Percentiles rank a stretch among this genome's conserved stretches.
Evolutionary conservation across 2,329 filamentous ascomycete genomes (phyloP).

Genomic region (Trichoderma sp.): DNA sequence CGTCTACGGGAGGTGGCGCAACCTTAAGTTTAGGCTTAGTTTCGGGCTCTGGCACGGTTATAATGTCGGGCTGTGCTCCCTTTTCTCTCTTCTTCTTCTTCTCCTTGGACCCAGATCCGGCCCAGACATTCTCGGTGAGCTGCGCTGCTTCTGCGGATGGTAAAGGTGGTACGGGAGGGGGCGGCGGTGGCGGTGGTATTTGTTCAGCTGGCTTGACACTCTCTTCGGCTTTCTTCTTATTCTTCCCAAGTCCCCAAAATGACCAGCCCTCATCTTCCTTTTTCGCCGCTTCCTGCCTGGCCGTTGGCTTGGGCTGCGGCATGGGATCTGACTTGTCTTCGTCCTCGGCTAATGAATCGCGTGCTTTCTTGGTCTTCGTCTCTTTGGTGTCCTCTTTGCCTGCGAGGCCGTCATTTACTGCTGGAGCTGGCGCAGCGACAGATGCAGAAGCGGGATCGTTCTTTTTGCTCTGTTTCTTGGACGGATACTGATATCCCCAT

Average conservation of each 20-base stretch:
- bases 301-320: constrained; percentile 31
- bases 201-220: neutral
- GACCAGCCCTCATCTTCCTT: constrained; percentile 38
- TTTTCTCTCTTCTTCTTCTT: constrained; percentile 37
- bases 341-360: constrained; percentile 31
- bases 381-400: constrained; percentile 36
- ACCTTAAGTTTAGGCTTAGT: constrained; percentile 32
- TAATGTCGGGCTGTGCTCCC: constrained; percentile 29
- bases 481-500: constrained; percentile 39
- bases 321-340: constrained; percentile 29
- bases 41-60: constrained; percentile 32
- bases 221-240: constrained; percentile 31
- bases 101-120: constrained; percentile 24
- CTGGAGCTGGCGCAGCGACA: constrained; percentile 28
- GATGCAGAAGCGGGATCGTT: constrained; percentile 33
- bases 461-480: constrained; percentile 47
- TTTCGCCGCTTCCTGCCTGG: constrained; percentile 30
- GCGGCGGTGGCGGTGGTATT: constrained; percentile 6
- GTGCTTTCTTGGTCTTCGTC: constrained; percentile 44
- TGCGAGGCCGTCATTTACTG: constrained; percentile 29
- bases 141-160: constrained; percentile 6
- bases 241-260: constrained; percentile 34
- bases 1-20: constrained; percentile 26
- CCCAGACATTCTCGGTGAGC: constrained; percentile 21
- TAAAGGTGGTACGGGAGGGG: constrained; percentile 8